Conservation (phyloP, 352 stramenopile species). For the Globisporangium sylvaticum region DNA sequence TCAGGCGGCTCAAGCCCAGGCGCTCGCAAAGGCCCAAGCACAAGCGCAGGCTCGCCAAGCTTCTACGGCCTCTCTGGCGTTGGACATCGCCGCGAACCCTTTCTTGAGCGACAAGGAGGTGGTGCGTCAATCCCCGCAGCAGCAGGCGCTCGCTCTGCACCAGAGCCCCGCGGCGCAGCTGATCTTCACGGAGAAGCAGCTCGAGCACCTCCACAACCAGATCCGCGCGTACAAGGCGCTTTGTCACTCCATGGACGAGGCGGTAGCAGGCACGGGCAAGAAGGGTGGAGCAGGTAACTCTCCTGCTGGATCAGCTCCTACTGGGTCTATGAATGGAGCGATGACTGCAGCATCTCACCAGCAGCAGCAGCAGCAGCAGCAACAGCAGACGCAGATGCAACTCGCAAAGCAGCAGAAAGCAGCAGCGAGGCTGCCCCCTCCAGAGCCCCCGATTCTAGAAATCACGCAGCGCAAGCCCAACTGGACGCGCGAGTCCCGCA, state of each 20-base stretch:
- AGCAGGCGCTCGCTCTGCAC: slow-evolving; percentile 36
- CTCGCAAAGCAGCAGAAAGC: slow-evolving; percentile 3
- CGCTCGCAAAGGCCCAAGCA: slow-evolving; percentile 13
- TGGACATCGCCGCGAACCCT: slow-evolving; percentile 51
- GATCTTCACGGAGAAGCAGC: slow-evolving; percentile 83
- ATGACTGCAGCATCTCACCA: not conserved
- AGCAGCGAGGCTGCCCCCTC: not conserved
- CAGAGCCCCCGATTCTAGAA: slow-evolving; percentile 18
- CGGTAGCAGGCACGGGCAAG: slow-evolving; percentile 32
- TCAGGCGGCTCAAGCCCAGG: slow-evolving; percentile 19
- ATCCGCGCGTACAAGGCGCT: slow-evolving; percentile 82
- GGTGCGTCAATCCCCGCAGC: slow-evolving; percentile 21
- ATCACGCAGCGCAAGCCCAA: slow-evolving; percentile 44
- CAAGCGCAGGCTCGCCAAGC: slow-evolving; percentile 18
- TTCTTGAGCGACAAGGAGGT: slow-evolving; percentile 66
- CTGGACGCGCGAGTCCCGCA: slow-evolving; percentile 52
- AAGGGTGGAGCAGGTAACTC: not conserved
- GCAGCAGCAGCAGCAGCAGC: not conserved
- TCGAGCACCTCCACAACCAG: slow-evolving; percentile 83
- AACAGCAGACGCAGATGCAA: too few species aligned
- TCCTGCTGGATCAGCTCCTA: not conserved
- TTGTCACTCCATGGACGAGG: slow-evolving; percentile 80
- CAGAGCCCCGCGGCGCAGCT: slow-evolving; percentile 32
- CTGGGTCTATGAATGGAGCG: not conserved
- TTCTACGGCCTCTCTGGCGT: slow-evolving; percentile 8